Base-by-base conservation (phyloP, 164 flowering plant genomes). In the Litsea cubeba region DNA sequence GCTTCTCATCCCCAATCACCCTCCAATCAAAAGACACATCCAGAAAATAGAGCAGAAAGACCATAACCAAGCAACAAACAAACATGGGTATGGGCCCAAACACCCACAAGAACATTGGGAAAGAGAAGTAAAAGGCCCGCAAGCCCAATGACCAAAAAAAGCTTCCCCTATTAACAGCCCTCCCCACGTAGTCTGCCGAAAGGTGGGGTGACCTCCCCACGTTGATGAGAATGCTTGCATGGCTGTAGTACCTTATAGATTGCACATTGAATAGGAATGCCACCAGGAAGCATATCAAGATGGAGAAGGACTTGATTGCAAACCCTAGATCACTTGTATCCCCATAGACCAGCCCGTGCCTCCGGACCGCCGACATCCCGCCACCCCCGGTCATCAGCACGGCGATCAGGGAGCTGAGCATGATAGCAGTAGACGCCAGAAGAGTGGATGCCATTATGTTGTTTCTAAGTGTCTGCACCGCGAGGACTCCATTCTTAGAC, bases 81-180 rank as follows among this genome's bases (percentile, higher is more conserved):
- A 85, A 80, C 89, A 87, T 85, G 28, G 87, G 83, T 12, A 78
- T 81, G 3, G 83, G 83, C 62, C 83, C 83, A 50, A 81, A 81
- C 15, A 78, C 51, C 83, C 81, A 81, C 32, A 81, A 72, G 24
- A 78, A 76, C 2, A 78, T 65, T 6, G 81, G 81, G 62, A 76
- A 76, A 25, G 81, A 81, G 22, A 81, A 70, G 79, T 93, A 90
- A 82, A 90, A 93, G 7, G 95, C 89, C 70, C 94, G 79, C 69
- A 93, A 77, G n/a, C 97, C 97, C 17, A 90, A 82, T 0, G 98
- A 93, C 97, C 95, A 93, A 68, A 91, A 91, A 50, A 65, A 73
- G 80, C 97, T 85, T 50, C 91, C 98, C 6, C 90, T 76, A 68
- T 90, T 88, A 76, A 91, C 78, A 72, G 81, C 85, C 71, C 86